A percentile compares a stretch with the other conserved stretches of the same genome.
These are phyloP conservation scores for Coemansia asiatica DNA, from an alignment of 192 early-diverging fungal species.

Conservation along the genomic window DNA sequence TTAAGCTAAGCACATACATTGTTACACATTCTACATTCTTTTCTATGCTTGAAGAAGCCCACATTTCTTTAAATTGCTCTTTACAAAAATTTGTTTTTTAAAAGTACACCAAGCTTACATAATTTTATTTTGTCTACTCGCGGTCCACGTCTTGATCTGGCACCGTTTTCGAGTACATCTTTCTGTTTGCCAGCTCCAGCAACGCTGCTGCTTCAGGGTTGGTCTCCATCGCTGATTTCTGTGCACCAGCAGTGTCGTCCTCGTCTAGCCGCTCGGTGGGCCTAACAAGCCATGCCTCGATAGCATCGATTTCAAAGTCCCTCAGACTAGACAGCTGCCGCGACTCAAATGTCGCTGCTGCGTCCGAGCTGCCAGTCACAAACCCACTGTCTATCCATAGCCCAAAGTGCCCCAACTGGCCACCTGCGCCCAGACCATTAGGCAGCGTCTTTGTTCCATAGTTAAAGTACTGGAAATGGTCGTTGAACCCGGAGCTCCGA, in stretches of 20 bases:
- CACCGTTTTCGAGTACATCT: constrained; percentile 69
- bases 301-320: constrained; percentile 63
- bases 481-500: constrained; percentile 57
- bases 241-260: constrained; percentile 30
- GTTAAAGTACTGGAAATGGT: constrained; percentile 74
- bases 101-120: no score
- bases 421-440: constrained; percentile 74
- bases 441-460: constrained; percentile 71
- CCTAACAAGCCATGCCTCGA: constrained; percentile 75
- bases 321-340: constrained; percentile 55
- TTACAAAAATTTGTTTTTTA: no score
- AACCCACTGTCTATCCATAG: constrained; percentile 70
- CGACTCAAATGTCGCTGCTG: constrained; percentile 67
- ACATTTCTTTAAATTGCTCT: not conserved
- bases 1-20: no score
- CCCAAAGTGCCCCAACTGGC: constrained; percentile 71
- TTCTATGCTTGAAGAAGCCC: no score
- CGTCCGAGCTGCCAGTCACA: constrained; percentile 60
- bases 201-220: constrained; percentile 68
- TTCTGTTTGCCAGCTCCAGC: constrained; percentile 70
- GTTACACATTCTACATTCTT: no score
- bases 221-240: constrained; percentile 60
- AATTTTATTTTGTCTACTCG: no score
- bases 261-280: constrained; percentile 49
- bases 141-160: constrained; percentile 3